These are phyloP conservation scores for Carex arenaria DNA, from an alignment of 202 grass and related monocot species.

Conservation along the genomic window DNA sequence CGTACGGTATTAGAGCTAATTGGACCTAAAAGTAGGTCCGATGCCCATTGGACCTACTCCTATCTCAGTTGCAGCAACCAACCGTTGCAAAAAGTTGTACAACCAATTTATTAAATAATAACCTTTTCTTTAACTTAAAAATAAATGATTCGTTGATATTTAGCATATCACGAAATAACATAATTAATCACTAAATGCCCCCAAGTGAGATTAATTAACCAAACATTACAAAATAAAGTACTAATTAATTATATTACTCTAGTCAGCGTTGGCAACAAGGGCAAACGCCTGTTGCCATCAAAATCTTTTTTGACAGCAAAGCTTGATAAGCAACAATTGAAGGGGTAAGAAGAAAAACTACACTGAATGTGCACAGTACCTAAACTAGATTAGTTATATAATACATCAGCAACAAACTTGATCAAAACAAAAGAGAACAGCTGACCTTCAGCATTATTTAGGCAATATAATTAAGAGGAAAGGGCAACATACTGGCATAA, in stretches of 20 bases:
- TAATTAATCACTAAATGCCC: no score
- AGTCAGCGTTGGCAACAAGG: background rate
- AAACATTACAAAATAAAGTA: no score
- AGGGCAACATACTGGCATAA: background rate
- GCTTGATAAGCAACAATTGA: no score
- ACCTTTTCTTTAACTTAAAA: background rate
- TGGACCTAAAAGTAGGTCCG: no score
- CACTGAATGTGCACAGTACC: no score
- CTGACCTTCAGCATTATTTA: background rate
- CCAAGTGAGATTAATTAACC: no score
- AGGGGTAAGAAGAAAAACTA: no score
- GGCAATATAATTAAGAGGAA: background rate
- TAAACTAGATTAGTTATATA: no score
- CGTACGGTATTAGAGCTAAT: no score
- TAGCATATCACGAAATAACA: background rate
- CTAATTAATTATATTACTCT: background rate
- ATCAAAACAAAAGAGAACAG: background rate
- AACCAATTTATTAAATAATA: background rate
- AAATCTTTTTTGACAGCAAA: background rate
- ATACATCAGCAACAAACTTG: background rate
- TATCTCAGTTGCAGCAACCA: background rate
- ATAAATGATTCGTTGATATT: background rate
- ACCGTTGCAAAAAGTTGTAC: slow-evolving; percentile 15
- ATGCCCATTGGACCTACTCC: no score
- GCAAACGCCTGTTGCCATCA: background rate